Percentiles rank a stretch among this genome's conserved stretches.
Conservation (phyloP, 2,329 filamentous ascomycete genomes). For the Phoma sp. region DNA sequence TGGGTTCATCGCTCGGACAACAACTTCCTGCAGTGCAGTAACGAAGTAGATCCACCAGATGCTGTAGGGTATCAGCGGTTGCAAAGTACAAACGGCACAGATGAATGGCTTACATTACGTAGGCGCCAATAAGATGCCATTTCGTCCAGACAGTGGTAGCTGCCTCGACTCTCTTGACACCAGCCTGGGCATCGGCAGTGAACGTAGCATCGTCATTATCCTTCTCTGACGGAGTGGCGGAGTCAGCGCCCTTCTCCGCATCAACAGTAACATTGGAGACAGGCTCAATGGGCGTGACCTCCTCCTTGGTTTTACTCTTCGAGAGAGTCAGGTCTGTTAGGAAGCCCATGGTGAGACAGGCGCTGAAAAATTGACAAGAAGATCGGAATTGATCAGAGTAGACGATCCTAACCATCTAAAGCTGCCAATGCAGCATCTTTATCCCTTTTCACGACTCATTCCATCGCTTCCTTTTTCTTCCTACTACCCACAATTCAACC, state of each 20-base stretch:
- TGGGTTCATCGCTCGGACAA: conserved; percentile 47
- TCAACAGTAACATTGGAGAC: neutral
- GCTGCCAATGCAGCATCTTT: neutral
- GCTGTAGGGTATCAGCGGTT: conserved; percentile 28
- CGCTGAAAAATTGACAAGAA: conserved; percentile 2
- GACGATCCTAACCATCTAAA: neutral
- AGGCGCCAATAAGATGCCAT: conserved; percentile 42
- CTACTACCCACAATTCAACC: neutral
- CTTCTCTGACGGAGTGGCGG: conserved; percentile 11
- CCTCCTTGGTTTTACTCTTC: conserved; percentile 18
- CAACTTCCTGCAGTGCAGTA: conserved; percentile 54
- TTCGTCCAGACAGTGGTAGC: conserved; percentile 48
- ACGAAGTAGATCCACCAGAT: conserved; percentile 57
- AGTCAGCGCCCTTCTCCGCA: conserved; percentile 2
- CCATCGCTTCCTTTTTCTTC: conserved; percentile 1
- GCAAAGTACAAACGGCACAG: neutral
- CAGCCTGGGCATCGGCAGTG: conserved; percentile 37
- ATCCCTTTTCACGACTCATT: neutral
- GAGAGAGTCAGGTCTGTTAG: conserved; percentile 10
- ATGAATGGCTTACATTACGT: conserved; percentile 38
- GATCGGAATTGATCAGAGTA: conserved; percentile 1
- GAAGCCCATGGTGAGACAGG: conserved; percentile 14
- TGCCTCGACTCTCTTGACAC: conserved; percentile 47
- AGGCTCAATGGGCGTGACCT: conserved; percentile 9
- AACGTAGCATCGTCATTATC: conserved; percentile 18